These are phyloP conservation scores for Cyberlindnera subsufficiens DNA, from an alignment of 805 yeast genomes.

Conservation along the genomic window DNA sequence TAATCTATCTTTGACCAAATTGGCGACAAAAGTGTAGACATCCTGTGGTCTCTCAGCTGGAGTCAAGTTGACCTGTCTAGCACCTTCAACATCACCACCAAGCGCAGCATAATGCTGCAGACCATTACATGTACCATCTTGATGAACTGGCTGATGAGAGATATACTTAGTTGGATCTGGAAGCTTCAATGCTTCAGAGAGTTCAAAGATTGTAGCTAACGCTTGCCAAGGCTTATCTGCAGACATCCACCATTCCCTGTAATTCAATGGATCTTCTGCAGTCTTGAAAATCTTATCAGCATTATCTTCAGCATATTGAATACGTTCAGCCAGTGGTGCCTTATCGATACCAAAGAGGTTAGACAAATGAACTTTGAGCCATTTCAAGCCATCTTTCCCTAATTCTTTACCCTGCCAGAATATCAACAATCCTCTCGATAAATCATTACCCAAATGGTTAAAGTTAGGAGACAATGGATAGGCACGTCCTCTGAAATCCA, in stretches of 20 bases:
- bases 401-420: slow-evolving; percentile 75
- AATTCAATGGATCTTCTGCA: slow-evolving; percentile 56
- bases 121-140: slow-evolving; percentile 86
- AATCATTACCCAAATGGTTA: slow-evolving; percentile 75
- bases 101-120: slow-evolving; percentile 83
- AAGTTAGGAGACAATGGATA: slow-evolving; percentile 78
- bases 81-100: slow-evolving; percentile 83
- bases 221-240: slow-evolving; percentile 88
- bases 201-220: slow-evolving; percentile 62
- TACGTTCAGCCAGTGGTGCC: slow-evolving; percentile 60
- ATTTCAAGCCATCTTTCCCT: slow-evolving; percentile 58
- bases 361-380: slow-evolving; percentile 74
- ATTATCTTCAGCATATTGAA: slow-evolving; percentile 51
- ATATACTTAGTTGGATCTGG: slow-evolving; percentile 60
- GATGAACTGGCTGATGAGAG: slow-evolving; percentile 76
- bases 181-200: slow-evolving; percentile 52
- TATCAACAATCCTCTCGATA: slow-evolving; percentile 62
- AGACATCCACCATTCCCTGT: slow-evolving; percentile 57
- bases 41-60: slow-evolving; percentile 74
- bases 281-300: slow-evolving; percentile 48
- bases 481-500: slow-evolving; percentile 82
- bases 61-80: slow-evolving; percentile 66
- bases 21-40: slow-evolving; percentile 68
- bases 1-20: slow-evolving; percentile 50
- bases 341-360: slow-evolving; percentile 74